Base-by-base conservation (phyloP, 805 yeast genomes). In the Blastobotrys attinorum region DNA sequence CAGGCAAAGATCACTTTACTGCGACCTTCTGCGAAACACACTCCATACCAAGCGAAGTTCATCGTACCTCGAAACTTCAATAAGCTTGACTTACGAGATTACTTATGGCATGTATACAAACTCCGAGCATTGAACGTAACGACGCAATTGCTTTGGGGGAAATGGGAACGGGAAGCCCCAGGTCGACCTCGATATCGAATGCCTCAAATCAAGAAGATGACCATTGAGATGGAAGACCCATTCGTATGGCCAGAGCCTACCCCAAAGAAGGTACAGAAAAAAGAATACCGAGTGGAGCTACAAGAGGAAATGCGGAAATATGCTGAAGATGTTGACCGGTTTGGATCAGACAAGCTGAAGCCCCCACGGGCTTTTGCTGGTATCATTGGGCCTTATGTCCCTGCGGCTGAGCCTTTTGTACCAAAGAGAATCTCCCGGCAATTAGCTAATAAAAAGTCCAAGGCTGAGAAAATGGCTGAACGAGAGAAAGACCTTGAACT, bases 41-140 rank as follows among this genome's bases (percentile, higher is more conserved):
- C 96, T 0, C 99, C 99, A 39, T 89, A 84, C 66, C 97, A 88
- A 65, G 97, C 97, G 40, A 88, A 87, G 62, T 92, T 92, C 65
- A 77, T 85, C 51, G 98, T 94, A 16, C 98, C 99, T 13, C 78
- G 83, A 58, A 77, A 85, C 44, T 89, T 92, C 73, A 92, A 92
- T 70, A 90, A 89, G 63, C 71, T 92, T 67, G 97, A 90, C 63
- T 72, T 92, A 49, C 77, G 98, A 63, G 99, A 92, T 66, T 92
- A 92, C 60, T 71, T 92, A 50, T 92, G 80, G 76, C 79, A 89
- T 56, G 70, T 92, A 3, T 92, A 92, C 59, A 96, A 96, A 2
- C 71, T 92, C 48, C 74, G 96, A 55, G 97, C 95, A 0, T 72
- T 87, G 63, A 86, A 84, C 57, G 76, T 92, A 39, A 85, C 97